Conservation (phyloP, 441 rosid genomes). For the Biscutella laevigata region DNA sequence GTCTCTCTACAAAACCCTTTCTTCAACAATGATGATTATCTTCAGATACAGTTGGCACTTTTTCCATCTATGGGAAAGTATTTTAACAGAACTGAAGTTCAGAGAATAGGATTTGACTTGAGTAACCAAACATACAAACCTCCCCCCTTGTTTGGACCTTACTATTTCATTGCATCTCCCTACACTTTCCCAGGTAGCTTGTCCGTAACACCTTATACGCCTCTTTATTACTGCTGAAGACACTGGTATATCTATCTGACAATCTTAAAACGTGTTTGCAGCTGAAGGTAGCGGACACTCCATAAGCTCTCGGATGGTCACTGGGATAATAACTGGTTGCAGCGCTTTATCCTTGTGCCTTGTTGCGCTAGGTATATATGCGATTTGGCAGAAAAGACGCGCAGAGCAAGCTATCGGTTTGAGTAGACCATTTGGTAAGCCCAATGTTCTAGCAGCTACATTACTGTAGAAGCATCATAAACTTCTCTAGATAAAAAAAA, state of each 20-base stretch:
- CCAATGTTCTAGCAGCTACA: neutral
- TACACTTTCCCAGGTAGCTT: constrained; percentile 72
- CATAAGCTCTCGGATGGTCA: constrained; percentile 38
- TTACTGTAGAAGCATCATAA: neutral
- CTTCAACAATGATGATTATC: constrained; percentile 84
- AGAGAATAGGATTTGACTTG: constrained; percentile 62
- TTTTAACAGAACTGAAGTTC: constrained; percentile 60
- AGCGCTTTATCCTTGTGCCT: constrained; percentile 51
- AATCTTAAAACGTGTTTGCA: constrained; percentile 25
- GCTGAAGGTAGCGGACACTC: constrained; percentile 34
- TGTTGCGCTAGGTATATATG: constrained; percentile 60
- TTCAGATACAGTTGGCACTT: constrained; percentile 70
- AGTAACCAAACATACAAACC: constrained; percentile 95
- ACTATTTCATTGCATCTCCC: constrained; percentile 76
- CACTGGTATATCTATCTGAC: neutral
- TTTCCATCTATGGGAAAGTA: constrained; percentile 55
- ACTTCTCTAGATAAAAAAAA: too few species aligned
- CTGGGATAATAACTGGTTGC: constrained; percentile 48
- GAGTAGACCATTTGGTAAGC: constrained; percentile 77
- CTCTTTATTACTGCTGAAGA: neutral
- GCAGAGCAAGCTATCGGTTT: constrained; percentile 79
- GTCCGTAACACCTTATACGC: neutral
- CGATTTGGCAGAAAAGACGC: constrained; percentile 82
- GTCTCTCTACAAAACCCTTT: constrained; percentile 72
- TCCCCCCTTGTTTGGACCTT: constrained; percentile 82